A percentile compares a stretch with the other conserved stretches of the same genome.
These are phyloP conservation scores for Fomitopsis palustris DNA, from an alignment of 1,284 basidiomycete genomes.

Conservation along the genomic window DNA sequence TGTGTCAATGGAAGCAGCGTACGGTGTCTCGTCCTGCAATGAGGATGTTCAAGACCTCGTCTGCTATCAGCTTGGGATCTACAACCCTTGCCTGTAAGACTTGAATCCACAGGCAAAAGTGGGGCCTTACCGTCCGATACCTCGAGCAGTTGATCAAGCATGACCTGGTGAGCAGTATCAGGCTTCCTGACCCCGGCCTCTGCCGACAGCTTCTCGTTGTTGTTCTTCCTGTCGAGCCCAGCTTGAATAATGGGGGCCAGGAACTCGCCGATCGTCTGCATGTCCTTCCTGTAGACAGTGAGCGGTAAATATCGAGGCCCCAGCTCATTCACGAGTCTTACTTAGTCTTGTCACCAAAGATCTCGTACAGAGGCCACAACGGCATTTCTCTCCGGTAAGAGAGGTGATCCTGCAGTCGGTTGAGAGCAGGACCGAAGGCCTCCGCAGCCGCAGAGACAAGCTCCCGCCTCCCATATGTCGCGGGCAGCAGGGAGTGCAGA, in stretches of 20 bases:
- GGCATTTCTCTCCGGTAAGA: constrained; percentile 36
- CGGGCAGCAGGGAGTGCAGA: constrained; percentile 25
- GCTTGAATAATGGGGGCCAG: constrained; percentile 45
- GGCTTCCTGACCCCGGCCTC: neutral
- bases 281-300: neutral
- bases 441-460: constrained; percentile 28
- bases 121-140: constrained; percentile 29
- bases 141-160: neutral
- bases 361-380: constrained; percentile 34
- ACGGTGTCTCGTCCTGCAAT: constrained; percentile 35
- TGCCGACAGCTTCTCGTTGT: neutral
- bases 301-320: neutral
- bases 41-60: constrained; percentile 35
- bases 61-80: constrained; percentile 29
- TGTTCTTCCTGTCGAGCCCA: constrained; percentile 34
- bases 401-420: constrained; percentile 34
- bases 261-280: constrained; percentile 43
- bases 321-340: neutral
- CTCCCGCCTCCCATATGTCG: constrained; percentile 15
- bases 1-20: too few species aligned
- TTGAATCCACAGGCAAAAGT: neutral
- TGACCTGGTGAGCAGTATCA: neutral
- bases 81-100: neutral
- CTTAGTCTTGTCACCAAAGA: constrained; percentile 38
- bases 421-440: constrained; percentile 23